Evolutionary conservation across 2,329 filamentous ascomycete species (phyloP).

Genomic region (Xylariales sp.): DNA sequence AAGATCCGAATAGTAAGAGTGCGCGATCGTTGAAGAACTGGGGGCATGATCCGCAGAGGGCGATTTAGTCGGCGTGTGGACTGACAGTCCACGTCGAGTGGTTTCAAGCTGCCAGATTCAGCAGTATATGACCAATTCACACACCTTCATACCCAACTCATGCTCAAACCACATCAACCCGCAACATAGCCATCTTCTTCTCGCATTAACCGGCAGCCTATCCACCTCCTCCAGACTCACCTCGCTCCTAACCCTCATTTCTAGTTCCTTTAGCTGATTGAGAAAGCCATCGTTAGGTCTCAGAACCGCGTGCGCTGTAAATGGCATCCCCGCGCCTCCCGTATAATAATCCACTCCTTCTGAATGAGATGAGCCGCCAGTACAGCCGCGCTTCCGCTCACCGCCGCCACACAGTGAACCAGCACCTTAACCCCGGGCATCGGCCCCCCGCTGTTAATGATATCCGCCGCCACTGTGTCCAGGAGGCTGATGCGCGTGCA

Average conservation of each 20-base stretch:
- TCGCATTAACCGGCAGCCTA: neutral
- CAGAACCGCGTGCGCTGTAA: neutral
- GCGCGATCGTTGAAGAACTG: constrained; percentile 52
- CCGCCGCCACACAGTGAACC: constrained; percentile 5
- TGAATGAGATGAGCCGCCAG: constrained; percentile 4
- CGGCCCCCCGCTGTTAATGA: neutral
- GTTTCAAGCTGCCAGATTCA: neutral
- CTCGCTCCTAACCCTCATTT: neutral
- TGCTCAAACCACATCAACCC: neutral
- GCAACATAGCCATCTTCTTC: neutral
- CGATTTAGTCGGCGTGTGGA: neutral
- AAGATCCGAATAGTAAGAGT: constrained; percentile 29
- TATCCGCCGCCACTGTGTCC: neutral
- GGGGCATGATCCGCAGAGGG: constrained; percentile 41
- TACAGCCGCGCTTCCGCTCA: constrained; percentile 1
- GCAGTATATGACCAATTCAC: neutral
- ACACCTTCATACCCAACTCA: neutral
- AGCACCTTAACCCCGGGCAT: neutral
- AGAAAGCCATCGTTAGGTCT: constrained; percentile 8
- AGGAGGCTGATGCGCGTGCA: neutral
- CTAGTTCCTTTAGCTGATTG: constrained; percentile 4
- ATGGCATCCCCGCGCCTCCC: neutral
- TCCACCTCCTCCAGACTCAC: constrained; percentile 1
- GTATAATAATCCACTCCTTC: constrained; percentile 4
- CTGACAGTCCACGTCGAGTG: neutral